Conservation (phyloP, 345 rosid genomes). For the Linum usitatissimum region DNA sequence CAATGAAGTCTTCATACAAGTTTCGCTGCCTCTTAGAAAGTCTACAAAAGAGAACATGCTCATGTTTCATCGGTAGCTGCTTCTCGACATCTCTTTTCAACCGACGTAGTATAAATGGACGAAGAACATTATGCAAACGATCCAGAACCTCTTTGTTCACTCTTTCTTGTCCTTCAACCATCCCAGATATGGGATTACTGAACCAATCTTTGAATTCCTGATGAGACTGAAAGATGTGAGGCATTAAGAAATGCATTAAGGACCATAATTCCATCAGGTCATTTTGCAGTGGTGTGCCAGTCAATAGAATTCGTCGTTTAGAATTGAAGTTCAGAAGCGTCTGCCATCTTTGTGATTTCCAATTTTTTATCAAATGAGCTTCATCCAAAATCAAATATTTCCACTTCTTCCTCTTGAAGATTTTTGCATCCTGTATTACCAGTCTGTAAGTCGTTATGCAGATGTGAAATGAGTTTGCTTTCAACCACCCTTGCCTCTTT, state of each 20-base stretch:
- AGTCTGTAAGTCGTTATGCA: slow-evolving; percentile 97
- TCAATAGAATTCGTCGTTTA: slow-evolving; percentile 84
- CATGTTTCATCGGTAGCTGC: slow-evolving; percentile 88
- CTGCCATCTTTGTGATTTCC: slow-evolving; percentile 99
- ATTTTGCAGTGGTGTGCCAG: slow-evolving; percentile 98
- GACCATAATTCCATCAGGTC: slow-evolving; percentile 99
- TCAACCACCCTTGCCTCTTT: slow-evolving; percentile 99
- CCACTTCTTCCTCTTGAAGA: slow-evolving; percentile 99
- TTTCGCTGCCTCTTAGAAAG: slow-evolving; percentile 96
- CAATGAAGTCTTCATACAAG: slow-evolving; percentile 97
- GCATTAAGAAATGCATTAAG: slow-evolving; percentile 99
- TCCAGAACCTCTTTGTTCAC: slow-evolving; percentile 96
- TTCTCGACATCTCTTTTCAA: slow-evolving; percentile 97
- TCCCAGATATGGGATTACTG: slow-evolving; percentile 94
- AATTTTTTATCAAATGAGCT: slow-evolving; percentile 98
- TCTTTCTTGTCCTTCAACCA: slow-evolving; percentile 98
- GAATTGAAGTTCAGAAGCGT: slow-evolving; percentile 96
- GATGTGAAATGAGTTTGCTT: slow-evolving; percentile 83
- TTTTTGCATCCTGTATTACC: slow-evolving; percentile 91
- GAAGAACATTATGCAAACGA: slow-evolving; percentile 97
- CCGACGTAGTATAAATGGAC: slow-evolving; percentile 92
- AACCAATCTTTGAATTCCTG: slow-evolving; percentile 99
- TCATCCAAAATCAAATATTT: slow-evolving; percentile 97
- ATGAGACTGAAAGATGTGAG: slow-evolving; percentile 97
- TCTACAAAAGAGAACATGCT: slow-evolving; percentile 90